Conservation (phyloP, 2,329 filamentous ascomycete genomes). For the Nectriaceae sp. region DNA sequence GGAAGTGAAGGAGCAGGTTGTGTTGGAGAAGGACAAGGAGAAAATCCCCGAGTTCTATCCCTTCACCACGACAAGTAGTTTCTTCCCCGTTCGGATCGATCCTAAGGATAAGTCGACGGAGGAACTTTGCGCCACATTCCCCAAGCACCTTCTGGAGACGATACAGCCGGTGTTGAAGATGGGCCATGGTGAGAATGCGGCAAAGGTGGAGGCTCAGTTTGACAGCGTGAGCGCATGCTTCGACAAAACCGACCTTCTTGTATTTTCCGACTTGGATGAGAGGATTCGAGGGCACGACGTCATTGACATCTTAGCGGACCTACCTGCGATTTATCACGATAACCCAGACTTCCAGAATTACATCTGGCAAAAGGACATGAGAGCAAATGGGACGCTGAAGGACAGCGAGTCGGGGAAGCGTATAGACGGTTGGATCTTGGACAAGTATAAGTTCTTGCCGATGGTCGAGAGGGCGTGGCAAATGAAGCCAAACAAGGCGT, state of each 20-base stretch:
- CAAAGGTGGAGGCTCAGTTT: constrained; percentile 45
- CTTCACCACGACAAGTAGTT: constrained; percentile 32
- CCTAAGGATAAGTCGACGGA: constrained; percentile 23
- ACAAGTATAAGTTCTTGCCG: constrained; percentile 60
- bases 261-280: constrained; percentile 54
- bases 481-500: constrained; percentile 48
- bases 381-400: constrained; percentile 33
- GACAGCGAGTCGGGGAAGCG: constrained; percentile 32
- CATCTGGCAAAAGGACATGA: constrained; percentile 40
- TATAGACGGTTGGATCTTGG: constrained; percentile 51
- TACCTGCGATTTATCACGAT: constrained; percentile 43
- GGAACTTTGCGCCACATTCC: constrained; percentile 35
- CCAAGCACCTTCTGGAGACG: constrained; percentile 31
- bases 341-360: constrained; percentile 43
- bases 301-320: constrained; percentile 47
- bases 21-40: too few species aligned
- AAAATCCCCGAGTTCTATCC: constrained; percentile 30
- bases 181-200: constrained; percentile 31
- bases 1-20: too few species aligned
- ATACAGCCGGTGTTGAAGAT: constrained; percentile 38
- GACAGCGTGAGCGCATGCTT: constrained; percentile 55
- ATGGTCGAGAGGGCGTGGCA: constrained; percentile 54
- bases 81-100: constrained; percentile 32
- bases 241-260: constrained; percentile 39
- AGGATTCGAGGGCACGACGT: constrained; percentile 43